A percentile compares a stretch with the other conserved stretches of the same genome.
These are phyloP conservation scores for Pseudotulostoma volvatum DNA, from an alignment of 495 filamentous ascomycete genomes.

Conservation along the genomic window DNA sequence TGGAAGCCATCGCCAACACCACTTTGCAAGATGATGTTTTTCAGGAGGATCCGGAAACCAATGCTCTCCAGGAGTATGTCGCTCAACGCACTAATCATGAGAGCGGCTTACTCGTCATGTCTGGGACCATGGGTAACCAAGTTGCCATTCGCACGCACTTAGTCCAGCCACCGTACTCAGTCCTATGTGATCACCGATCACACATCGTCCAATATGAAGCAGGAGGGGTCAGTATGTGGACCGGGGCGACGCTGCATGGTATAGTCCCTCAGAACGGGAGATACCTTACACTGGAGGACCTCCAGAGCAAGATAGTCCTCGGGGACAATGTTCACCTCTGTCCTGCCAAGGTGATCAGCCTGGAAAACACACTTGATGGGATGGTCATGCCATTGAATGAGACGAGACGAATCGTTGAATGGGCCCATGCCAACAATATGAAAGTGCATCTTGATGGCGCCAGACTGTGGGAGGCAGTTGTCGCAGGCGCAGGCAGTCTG, in stretches of 20 bases:
- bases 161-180: constrained; percentile 31
- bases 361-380: constrained; percentile 76
- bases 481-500: constrained; percentile 41
- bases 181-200: constrained; percentile 31
- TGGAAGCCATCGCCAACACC: constrained; percentile 30
- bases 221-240: constrained; percentile 31
- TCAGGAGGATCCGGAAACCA: constrained; percentile 52
- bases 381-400: constrained; percentile 62
- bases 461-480: constrained; percentile 62
- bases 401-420: constrained; percentile 46
- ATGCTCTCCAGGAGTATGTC: constrained; percentile 43
- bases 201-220: constrained; percentile 36
- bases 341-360: constrained; percentile 61
- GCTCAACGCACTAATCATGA: constrained; percentile 50
- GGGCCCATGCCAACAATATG: constrained; percentile 49
- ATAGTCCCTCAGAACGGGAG: constrained; percentile 41
- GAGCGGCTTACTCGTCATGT: constrained; percentile 61
- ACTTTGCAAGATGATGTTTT: constrained; percentile 60
- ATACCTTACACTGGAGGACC: constrained; percentile 62
- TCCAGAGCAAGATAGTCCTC: constrained; percentile 35
- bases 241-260: constrained; percentile 25
- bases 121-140: constrained; percentile 71
- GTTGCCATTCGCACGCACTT: constrained; percentile 32
- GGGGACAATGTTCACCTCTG: constrained; percentile 31
- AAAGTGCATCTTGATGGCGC: constrained; percentile 76